Percentiles rank a stretch among this genome's conserved stretches.
Conservation (phyloP, 177 flowering plant species). For the Vitis hybrid region DNA sequence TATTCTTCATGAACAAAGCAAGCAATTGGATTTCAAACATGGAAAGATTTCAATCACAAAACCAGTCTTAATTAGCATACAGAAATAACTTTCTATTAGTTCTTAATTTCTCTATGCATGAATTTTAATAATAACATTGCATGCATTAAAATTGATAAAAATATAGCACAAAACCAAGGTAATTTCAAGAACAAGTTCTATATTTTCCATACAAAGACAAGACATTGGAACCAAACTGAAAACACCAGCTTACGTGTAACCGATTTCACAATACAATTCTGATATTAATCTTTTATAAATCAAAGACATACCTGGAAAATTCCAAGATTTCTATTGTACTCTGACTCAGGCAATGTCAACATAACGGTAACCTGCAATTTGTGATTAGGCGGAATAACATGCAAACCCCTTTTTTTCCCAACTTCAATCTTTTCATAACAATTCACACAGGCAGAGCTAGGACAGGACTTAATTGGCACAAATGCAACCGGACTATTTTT, state of each 20-base stretch:
- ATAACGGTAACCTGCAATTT: slow-evolving; percentile 55
- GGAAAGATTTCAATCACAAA: too few species aligned
- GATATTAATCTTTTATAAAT: not conserved
- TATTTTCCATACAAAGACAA: not conserved
- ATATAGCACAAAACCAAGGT: not conserved
- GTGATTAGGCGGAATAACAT: slow-evolving; percentile 50
- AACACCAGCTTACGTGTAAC: not conserved
- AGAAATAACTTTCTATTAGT: too few species aligned
- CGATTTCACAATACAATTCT: not conserved
- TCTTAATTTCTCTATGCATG: too few species aligned
- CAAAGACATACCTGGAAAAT: slow-evolving; percentile 66
- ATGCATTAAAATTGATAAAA: too few species aligned
- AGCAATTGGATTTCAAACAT: too few species aligned
- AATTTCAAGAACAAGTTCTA: not conserved
- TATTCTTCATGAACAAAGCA: too few species aligned
- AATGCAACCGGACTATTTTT: slow-evolving; percentile 58
- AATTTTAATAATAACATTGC: too few species aligned
- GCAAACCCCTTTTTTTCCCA: slow-evolving; percentile 18
- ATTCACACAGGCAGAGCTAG: slow-evolving; percentile 23
- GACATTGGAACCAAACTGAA: not conserved
- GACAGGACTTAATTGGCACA: slow-evolving; percentile 44
- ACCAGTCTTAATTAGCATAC: too few species aligned
- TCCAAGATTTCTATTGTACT: slow-evolving; percentile 82
- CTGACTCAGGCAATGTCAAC: slow-evolving; percentile 78
- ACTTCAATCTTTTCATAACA: slow-evolving; percentile 33